Conservation (phyloP, 2,329 filamentous ascomycete genomes). For the Pyrenophora tritici-repentis region DNA sequence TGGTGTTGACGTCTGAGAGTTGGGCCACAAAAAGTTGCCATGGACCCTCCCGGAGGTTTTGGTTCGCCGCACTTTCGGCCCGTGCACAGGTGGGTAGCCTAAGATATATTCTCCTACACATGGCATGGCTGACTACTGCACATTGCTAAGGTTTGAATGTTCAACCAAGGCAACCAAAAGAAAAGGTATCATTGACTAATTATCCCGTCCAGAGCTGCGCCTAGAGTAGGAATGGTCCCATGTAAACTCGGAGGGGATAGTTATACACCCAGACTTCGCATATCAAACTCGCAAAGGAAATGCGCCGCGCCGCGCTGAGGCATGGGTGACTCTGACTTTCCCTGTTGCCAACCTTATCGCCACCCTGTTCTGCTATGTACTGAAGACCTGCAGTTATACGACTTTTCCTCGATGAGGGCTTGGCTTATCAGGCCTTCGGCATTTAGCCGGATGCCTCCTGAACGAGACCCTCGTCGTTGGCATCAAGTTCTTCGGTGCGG, state of each 20-base stretch:
- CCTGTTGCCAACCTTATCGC: neutral
- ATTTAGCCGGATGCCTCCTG: conserved; percentile 33
- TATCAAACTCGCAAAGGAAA: conserved; percentile 3
- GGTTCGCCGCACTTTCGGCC: conserved; percentile 20
- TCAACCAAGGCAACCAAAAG: too few species aligned
- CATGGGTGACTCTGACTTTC: neutral
- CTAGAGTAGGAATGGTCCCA: conserved; percentile 41
- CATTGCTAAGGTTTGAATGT: too few species aligned
- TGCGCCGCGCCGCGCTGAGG: conserved; percentile 15
- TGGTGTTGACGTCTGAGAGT: conserved; percentile 5
- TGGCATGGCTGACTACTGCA: neutral
- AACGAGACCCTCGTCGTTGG: conserved; percentile 43
- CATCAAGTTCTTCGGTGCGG: conserved; percentile 28
- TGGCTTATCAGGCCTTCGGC: neutral
- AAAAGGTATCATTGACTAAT: conserved; percentile 18
- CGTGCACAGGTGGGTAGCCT: conserved; percentile 7
- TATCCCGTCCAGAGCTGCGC: conserved; percentile 10
- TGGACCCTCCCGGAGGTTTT: conserved; percentile 19
- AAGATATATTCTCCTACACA: neutral
- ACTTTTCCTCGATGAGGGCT: neutral
- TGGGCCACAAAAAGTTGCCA: conserved; percentile 17
- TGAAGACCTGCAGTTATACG: neutral
- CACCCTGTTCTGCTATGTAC: neutral
- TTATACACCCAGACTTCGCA: conserved; percentile 24
- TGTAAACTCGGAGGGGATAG: conserved; percentile 21